Conservation (phyloP, 306 rosid species). For the Pyrus betulifolia region DNA sequence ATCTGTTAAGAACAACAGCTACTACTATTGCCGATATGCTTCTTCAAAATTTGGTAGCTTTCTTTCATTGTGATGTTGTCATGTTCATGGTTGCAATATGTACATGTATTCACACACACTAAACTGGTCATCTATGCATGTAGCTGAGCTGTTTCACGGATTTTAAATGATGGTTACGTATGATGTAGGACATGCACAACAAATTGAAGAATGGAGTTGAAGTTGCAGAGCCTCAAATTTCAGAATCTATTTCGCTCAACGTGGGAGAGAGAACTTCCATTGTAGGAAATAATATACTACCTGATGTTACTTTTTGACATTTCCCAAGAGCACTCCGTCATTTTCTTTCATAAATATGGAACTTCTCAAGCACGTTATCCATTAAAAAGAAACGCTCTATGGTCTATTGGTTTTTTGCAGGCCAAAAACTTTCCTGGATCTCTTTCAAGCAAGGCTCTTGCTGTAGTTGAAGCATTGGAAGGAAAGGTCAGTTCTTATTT, state of each 20-base stretch:
- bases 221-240: constrained; percentile 48
- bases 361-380: constrained; percentile 11
- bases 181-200: constrained; percentile 67
- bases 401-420: constrained; percentile 38
- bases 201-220: constrained; percentile 82
- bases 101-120: not conserved
- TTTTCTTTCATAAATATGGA: constrained; percentile 1
- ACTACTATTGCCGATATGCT: constrained; percentile 63
- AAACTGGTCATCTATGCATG: not conserved
- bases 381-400: not conserved
- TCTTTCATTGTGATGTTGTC: not conserved
- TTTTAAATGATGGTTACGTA: constrained; percentile 12
- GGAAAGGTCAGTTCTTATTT: constrained; percentile 69
- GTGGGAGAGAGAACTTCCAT: constrained; percentile 70
- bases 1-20: constrained; percentile 82
- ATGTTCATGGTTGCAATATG: constrained; percentile 7
- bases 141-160: constrained; percentile 1
- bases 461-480: constrained; percentile 79
- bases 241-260: constrained; percentile 46
- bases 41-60: constrained; percentile 61
- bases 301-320: constrained; percentile 3
- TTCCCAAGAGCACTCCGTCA: not conserved
- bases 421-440: constrained; percentile 69
- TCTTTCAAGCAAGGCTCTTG: constrained; percentile 60
- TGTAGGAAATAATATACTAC: constrained; percentile 40